Percentiles rank a stretch among this genome's conserved stretches.
These are phyloP conservation scores for barrel medic (Medicago truncatula) DNA, from an alignment of 306 rosid species.

Conservation along the genomic window MtrunA17r5.0-ANR NC_053045.1:64401501-64402000, in stretches of 20 bases:
- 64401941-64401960: conserved; percentile 47
- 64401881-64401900: conserved; percentile 57
- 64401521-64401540: neutral
- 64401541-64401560: conserved; percentile 59
- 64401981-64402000: conserved; percentile 56
- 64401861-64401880: conserved; percentile 46
- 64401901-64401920: conserved; percentile 82
- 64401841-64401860: conserved; percentile 71
- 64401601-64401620: conserved; percentile 56
- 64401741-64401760: no score
- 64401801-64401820: conserved; percentile 55
- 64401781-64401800: conserved; percentile 45
- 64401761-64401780: no score
- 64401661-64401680: no score
- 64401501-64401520: neutral
- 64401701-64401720: no score
- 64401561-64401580: conserved; percentile 48
- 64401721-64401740: no score
- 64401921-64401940: conserved; percentile 59
- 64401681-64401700: no score
- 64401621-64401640: conserved; percentile 11
- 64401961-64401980: conserved; percentile 66
- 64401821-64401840: conserved; percentile 60
- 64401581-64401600: conserved; percentile 61
- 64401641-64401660: conserved; percentile 48